Percentiles rank a stretch among this genome's conserved stretches.
Conservation (phyloP, 2,329 filamentous ascomycete genomes). For the Colletotrichum tabaci region DNA sequence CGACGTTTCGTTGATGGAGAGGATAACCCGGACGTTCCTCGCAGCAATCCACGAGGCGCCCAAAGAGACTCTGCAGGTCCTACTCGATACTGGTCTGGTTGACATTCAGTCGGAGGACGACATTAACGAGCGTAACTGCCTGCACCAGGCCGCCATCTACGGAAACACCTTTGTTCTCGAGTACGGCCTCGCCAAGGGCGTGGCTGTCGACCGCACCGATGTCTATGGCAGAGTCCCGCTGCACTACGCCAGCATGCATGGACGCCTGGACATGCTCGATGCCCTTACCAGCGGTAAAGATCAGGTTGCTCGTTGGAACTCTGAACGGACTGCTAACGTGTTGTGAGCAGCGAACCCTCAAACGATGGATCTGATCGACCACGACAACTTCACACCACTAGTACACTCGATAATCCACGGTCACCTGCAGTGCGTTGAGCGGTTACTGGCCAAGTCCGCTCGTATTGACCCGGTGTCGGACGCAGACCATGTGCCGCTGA, state of each 20-base stretch:
- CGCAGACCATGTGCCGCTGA: conserved; percentile 92
- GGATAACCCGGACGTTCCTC: conserved; percentile 91
- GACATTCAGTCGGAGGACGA: conserved; percentile 96
- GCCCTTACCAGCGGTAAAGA: conserved; percentile 75
- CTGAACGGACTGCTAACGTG: conserved; percentile 36
- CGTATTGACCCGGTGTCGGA: conserved; percentile 88
- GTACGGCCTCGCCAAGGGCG: conserved; percentile 80
- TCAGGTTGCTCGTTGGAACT: conserved; percentile 11
- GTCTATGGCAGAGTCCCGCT: conserved; percentile 95
- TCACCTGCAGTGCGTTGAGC: conserved; percentile 83
- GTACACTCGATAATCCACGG: conserved; percentile 96
- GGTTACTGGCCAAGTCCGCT: conserved; percentile 83
- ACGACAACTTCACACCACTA: conserved; percentile 96
- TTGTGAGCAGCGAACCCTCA: conserved; percentile 71
- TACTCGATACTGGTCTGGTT: conserved; percentile 86
- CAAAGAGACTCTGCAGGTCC: conserved; percentile 79
- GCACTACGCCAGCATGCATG: conserved; percentile 97
- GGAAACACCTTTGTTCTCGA: conserved; percentile 85
- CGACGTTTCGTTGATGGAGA: conserved; percentile 74
- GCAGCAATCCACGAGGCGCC: conserved; percentile 90
- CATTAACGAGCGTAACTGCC: conserved; percentile 96
- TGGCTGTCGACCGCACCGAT: conserved; percentile 86
- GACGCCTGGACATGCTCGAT: conserved; percentile 86
- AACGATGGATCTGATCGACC: conserved; percentile 90
- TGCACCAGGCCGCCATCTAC: conserved; percentile 97